These are phyloP conservation scores for Melanomma pulvis-pyrius DNA, from an alignment of 495 filamentous ascomycete species.

Conservation along the genomic window DNA sequence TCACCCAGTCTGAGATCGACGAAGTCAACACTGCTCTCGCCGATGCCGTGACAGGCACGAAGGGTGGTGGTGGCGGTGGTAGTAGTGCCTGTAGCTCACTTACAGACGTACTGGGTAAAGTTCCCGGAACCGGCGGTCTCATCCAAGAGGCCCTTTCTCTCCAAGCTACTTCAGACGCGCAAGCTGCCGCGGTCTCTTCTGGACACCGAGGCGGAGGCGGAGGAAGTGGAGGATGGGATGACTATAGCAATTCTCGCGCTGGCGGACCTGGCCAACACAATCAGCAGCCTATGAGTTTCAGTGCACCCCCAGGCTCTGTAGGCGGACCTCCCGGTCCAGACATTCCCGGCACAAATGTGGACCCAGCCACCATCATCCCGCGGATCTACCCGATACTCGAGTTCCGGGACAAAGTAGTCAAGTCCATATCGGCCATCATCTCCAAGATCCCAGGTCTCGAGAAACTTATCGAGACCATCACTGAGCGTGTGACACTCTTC, in stretches of 20 bases:
- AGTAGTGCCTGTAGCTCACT: constrained; percentile 59
- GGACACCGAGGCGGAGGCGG: constrained; percentile 14
- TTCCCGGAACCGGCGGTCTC: constrained; percentile 78
- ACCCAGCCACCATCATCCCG: constrained; percentile 75
- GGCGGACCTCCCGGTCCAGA: constrained; percentile 54
- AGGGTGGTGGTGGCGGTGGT: constrained; percentile 41
- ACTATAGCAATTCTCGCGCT: constrained; percentile 39
- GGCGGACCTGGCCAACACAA: constrained; percentile 11
- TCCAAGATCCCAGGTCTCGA: constrained; percentile 92
- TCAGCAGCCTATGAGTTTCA: constrained; percentile 43
- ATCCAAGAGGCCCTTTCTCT: constrained; percentile 76
- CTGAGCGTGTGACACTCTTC: constrained; percentile 87
- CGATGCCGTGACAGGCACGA: constrained; percentile 57
- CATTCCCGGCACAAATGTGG: constrained; percentile 78
- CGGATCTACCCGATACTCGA: constrained; percentile 94
- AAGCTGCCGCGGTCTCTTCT: constrained; percentile 54
- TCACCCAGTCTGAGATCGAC: constrained; percentile 92
- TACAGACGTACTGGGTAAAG: constrained; percentile 70
- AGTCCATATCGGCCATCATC: constrained; percentile 76
- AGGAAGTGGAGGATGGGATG: constrained; percentile 35
- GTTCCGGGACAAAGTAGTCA: constrained; percentile 92
- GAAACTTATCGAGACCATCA: constrained; percentile 82
- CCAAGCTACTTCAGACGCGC: constrained; percentile 72
- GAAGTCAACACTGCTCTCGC: constrained; percentile 78
- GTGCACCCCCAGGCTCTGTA: constrained; percentile 53